These are phyloP conservation scores for Fusarium nanum DNA, from an alignment of 2,329 filamentous ascomycete genomes.

Conservation along the genomic window DNA sequence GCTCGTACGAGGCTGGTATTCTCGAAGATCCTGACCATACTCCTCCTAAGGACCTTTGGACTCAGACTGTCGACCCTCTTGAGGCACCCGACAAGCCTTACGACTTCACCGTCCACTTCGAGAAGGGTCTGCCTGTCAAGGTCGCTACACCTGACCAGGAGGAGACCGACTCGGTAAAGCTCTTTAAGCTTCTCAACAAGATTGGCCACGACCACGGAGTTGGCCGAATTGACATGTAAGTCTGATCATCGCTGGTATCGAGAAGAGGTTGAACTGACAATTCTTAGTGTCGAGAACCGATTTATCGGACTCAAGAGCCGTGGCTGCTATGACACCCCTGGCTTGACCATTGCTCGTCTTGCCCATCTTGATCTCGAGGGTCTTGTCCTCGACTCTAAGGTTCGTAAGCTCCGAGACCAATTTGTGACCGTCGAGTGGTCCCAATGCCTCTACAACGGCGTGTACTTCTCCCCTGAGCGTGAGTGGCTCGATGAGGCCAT, in stretches of 20 bases:
- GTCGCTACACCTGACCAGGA: slow-evolving; percentile 66
- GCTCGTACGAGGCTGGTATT: slow-evolving; percentile 33
- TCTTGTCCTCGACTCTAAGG: slow-evolving; percentile 64
- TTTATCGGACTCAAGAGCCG: slow-evolving; percentile 51
- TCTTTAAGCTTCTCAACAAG: slow-evolving; percentile 73
- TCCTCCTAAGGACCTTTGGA: slow-evolving; percentile 79
- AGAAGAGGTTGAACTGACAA: neutral
- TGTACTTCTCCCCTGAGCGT: slow-evolving; percentile 62
- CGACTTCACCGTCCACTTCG: slow-evolving; percentile 73
- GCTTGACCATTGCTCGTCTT: slow-evolving; percentile 42
- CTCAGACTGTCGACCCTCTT: slow-evolving; percentile 68
- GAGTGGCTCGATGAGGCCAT: slow-evolving; percentile 62
- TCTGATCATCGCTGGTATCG: neutral
- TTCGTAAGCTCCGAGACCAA: slow-evolving; percentile 64
- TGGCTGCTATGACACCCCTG: slow-evolving; percentile 53
- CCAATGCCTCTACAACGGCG: slow-evolving; percentile 61
- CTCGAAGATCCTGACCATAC: slow-evolving; percentile 66
- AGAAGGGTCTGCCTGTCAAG: slow-evolving; percentile 75
- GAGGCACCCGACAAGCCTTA: slow-evolving; percentile 72
- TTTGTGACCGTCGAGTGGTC: slow-evolving; percentile 61
- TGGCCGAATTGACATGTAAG: slow-evolving; percentile 68
- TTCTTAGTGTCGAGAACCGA: slow-evolving; percentile 57
- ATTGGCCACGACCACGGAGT: slow-evolving; percentile 74
- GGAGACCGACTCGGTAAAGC: slow-evolving; percentile 71
- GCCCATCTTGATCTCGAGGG: slow-evolving; percentile 63